Base-by-base conservation (phyloP, 768 basidiomycete species). In the Suillus occidentalis region DNA sequence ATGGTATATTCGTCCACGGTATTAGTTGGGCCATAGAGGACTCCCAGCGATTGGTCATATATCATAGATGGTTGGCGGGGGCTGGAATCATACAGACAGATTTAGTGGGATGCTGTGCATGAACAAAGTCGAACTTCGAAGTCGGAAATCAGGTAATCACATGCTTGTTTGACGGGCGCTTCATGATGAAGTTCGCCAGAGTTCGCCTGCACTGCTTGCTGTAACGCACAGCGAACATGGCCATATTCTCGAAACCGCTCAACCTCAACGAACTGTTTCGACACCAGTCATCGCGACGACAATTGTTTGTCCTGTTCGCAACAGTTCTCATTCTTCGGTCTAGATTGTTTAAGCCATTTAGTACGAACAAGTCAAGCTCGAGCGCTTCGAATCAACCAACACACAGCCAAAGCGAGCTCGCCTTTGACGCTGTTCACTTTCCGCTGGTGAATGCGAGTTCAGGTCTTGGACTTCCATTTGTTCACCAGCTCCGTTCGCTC, bases 401-500 rank as follows among this genome's bases (percentile, higher is more conserved):
- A 89, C 2, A 87, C 91, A 6, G 90, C 88, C 71, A 76, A 8
- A 75, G 80, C 14, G 78, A 84, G 42, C 84, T 92, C 67, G 75
- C 73, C 0, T 71, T 77, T 0, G 86, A 93, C 70, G 83, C 82
- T 4, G 77, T 75, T 14, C 79, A 83, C 70, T 95, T 95, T 70
- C 89, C 89, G 0, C 84, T 83, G 6, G 72, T 76, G 3, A 77
- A 13, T 66, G 67, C 12, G 68, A 76, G 65, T 22, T 57, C 28
- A 49, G 64, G 55, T 7, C 86, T 93, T 45, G 88, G 94, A 72
- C 78, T 81, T 56, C 77, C 83, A 0, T 95, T 93, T 72, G 75
- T 93, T 65, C 78, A 82, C 22, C 93, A 95, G 71, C 85, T 97
- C 12, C 77, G 85, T 18, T 86, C 92, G 2, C 87, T 97, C 60